Evolutionary conservation across 805 yeast species (phyloP), one percentile per base, ranked within the genome.

Genomic region (Priceomyces fermenticarens): DNA sequence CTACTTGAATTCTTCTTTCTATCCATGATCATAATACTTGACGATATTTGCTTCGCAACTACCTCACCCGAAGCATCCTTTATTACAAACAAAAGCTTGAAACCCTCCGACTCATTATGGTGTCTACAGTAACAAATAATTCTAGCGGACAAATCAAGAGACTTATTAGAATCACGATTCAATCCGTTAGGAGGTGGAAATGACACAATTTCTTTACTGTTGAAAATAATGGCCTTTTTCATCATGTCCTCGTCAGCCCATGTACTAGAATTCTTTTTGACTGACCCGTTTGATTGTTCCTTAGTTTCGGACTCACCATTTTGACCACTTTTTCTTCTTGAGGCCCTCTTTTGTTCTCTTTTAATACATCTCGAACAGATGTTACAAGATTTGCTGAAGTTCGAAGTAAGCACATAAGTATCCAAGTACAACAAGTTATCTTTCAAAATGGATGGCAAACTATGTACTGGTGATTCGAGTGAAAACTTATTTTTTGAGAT

Each of bases 71-170:
- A 56, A 41, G 69, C 57, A 59, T 90, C 81, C 46, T 79, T 82
- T 37, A 91, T 56, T 3, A 85, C 78, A 46, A 87, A 79, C 35
- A 87, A 63, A 30, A 86, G 67, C 54, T 79, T 80, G 68, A 90
- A 91, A 1, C 99, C 99, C 31, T 75, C 75, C n/a, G 82, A 70
- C 47, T 90, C 96, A 49, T 81, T 80, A 63, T 93, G 99, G 63
- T 93, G 99, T 49, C 98, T 80, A 65, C 98, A 93, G 60, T 93
- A 91, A 63, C 99, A 91, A 8, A 91, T 91, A 32, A 93, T 80
- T 62, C 99, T 78, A 16, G 96, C 78, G 29, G 76, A 63, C 27
- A 78, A 54, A 32, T 78, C 81, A 30, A 78, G 55, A 2, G 70
- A 57, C 48, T 72, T 73, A 11, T 55, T 46, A 42, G 57, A 34